Evolutionary conservation across 768 basidiomycete species (phyloP).

Genomic region (Hebeloma cylindrosporum): DNA sequence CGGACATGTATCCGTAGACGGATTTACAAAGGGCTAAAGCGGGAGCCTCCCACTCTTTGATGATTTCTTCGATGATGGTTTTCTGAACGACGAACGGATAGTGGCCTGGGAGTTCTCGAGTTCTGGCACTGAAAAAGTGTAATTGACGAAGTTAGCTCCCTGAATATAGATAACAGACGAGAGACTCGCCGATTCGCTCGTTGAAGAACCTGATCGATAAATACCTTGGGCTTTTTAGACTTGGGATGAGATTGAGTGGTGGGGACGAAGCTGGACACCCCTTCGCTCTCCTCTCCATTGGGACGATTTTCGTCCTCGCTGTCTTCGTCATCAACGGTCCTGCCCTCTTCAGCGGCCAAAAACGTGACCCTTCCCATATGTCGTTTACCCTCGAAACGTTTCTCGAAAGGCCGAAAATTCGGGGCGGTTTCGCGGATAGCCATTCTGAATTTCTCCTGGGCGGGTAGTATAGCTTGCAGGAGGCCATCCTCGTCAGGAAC

Average conservation of each 20-base stretch:
- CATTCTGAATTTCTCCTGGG: slow-evolving; percentile 45
- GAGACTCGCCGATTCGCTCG: slow-evolving; percentile 49
- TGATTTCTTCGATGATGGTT: slow-evolving; percentile 45
- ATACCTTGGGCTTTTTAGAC: slow-evolving; percentile 32
- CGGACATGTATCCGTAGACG: slow-evolving; percentile 36
- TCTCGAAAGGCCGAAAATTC: slow-evolving; percentile 51
- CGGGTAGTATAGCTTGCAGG: slow-evolving; percentile 53
- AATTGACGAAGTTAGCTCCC: too few species aligned
- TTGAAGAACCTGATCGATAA: slow-evolving; percentile 52
- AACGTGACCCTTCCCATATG: slow-evolving; percentile 19
- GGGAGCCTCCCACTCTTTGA: slow-evolving; percentile 50
- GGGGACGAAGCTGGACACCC: neutral
- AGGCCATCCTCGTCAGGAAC: slow-evolving; percentile 52
- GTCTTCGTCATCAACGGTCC: slow-evolving; percentile 22
- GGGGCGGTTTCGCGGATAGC: slow-evolving; percentile 57
- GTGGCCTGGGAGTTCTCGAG: slow-evolving; percentile 67
- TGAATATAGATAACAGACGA: too few species aligned
- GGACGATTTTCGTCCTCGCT: slow-evolving; percentile 13
- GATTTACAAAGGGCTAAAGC: slow-evolving; percentile 44
- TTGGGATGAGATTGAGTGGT: neutral
- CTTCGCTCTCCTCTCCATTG: slow-evolving; percentile 9
- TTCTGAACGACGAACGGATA: slow-evolving; percentile 64
- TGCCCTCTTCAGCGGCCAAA: slow-evolving; percentile 20
- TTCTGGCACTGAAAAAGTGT: slow-evolving; percentile 49
- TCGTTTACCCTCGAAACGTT: slow-evolving; percentile 7